These are phyloP conservation scores for Mortierella sp. DNA, from an alignment of 371 early-diverging fungal genomes.

Conservation along the genomic window DNA sequence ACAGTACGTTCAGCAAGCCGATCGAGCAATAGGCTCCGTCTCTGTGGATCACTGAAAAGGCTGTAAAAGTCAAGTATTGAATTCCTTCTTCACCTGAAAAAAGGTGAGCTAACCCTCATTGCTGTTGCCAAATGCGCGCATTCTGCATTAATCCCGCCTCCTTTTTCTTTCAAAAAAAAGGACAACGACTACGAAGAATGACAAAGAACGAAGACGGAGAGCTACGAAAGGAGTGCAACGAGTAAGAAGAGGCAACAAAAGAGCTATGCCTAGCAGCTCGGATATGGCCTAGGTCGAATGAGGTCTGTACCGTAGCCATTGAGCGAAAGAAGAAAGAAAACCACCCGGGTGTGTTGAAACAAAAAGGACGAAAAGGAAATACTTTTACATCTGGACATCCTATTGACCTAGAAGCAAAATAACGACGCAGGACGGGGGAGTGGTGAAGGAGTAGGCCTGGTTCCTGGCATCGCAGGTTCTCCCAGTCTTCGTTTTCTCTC, in stretches of 20 bases:
- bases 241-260: no score
- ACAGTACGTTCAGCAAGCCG: neutral
- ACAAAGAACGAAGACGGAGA: neutral
- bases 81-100: neutral
- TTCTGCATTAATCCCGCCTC: constrained; percentile 1
- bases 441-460: neutral
- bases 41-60: neutral
- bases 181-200: neutral
- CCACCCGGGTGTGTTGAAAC: neutral
- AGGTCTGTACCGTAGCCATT: neutral
- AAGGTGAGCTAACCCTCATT: neutral
- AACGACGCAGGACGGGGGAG: neutral
- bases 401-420: neutral
- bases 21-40: neutral
- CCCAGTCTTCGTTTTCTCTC: neutral
- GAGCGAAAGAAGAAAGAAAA: neutral
- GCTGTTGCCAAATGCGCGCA: constrained; percentile 1
- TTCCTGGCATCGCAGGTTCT: neutral
- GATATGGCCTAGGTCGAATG: neutral
- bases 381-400: constrained; percentile 28
- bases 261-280: neutral
- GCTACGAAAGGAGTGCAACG: no score
- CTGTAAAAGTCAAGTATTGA: neutral
- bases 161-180: neutral
- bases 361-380: constrained; percentile 29